These are phyloP conservation scores for Globisporangium spiculum DNA, from an alignment of 352 stramenopile species.

Conservation along the genomic window DNA sequence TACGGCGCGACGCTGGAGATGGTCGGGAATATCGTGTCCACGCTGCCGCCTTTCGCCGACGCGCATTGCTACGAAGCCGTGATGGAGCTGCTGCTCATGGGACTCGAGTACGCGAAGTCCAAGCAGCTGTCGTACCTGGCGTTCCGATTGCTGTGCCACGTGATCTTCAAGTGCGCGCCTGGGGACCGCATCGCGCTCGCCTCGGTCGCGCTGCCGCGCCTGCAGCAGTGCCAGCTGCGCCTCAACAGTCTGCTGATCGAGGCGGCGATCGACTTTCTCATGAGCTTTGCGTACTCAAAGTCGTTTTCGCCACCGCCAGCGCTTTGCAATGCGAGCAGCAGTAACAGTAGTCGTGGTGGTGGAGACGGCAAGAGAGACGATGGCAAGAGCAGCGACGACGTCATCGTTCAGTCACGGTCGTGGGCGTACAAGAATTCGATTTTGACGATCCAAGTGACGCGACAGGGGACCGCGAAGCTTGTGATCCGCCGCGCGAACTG, in stretches of 20 bases:
- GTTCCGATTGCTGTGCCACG: conserved; percentile 63
- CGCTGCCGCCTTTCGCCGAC: conserved; percentile 16
- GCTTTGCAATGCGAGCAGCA: conserved; percentile 16
- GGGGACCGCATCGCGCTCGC: conserved; percentile 49
- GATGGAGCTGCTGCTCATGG: conserved; percentile 53
- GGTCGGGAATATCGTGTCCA: conserved; percentile 44
- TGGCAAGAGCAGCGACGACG: background rate
- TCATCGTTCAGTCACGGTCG: conserved; percentile 23
- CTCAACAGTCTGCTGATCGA: conserved; percentile 54
- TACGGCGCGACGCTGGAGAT: conserved; percentile 65
- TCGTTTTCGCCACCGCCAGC: conserved; percentile 42
- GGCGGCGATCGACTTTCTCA: conserved; percentile 73
- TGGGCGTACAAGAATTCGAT: conserved; percentile 59
- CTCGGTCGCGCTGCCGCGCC: conserved; percentile 38
- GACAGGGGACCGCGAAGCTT: conserved; percentile 28
- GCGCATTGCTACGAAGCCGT: conserved; percentile 22
- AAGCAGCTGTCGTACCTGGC: conserved; percentile 61
- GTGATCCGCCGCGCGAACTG: conserved; percentile 52
- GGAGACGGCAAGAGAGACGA: conserved; percentile 7
- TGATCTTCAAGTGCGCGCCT: conserved; percentile 44
- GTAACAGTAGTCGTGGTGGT: background rate
- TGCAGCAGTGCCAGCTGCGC: conserved; percentile 40
- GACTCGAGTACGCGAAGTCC: conserved; percentile 52
- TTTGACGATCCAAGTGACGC: conserved; percentile 43
- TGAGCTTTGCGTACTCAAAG: conserved; percentile 66